Percentiles rank a stretch among this genome's conserved stretches.
phyloP scores from a whole-genome alignment of 257 asterid genomes.

The Apocynum venetum region DNA sequence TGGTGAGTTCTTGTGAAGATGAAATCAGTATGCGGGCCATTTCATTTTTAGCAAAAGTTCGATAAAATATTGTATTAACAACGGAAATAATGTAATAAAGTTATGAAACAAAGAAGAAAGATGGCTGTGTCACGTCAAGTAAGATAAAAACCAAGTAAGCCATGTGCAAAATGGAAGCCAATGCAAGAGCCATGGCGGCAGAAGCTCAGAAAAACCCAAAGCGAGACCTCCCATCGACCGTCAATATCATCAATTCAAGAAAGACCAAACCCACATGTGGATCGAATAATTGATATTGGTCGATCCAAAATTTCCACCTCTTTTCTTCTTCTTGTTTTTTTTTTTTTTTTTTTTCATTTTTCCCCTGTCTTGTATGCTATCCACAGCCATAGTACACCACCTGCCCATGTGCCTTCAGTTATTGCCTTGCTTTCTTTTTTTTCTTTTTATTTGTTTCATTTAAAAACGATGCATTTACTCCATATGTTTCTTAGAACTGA shows the following conservation, averaged over 20 bases:
- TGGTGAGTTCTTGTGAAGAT: too few species aligned
- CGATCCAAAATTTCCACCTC: background rate
- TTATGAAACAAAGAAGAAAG: too few species aligned
- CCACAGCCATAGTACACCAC: background rate
- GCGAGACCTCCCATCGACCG: constrained; percentile 6
- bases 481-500: background rate
- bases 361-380: too few species aligned
- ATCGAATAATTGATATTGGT: constrained; percentile 13
- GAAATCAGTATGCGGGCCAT: too few species aligned
- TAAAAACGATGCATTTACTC: background rate
- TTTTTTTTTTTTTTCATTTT: background rate
- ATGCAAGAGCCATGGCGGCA: background rate
- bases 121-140: too few species aligned
- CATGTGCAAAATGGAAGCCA: background rate
- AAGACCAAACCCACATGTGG: constrained; percentile 27
- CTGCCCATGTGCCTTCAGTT: constrained; percentile 26
- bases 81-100: too few species aligned
- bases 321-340: constrained; percentile 18
- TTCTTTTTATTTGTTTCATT: too few species aligned
- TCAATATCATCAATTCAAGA: constrained; percentile 13
- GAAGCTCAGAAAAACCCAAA: background rate
- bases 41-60: too few species aligned
- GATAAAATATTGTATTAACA: too few species aligned
- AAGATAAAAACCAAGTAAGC: too few species aligned
- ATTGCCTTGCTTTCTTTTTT: constrained; percentile 13